These are phyloP conservation scores for Phaeodactylum tricornutum DNA, from an alignment of 108 stramenopile genomes.

Conservation along the genomic window DNA sequence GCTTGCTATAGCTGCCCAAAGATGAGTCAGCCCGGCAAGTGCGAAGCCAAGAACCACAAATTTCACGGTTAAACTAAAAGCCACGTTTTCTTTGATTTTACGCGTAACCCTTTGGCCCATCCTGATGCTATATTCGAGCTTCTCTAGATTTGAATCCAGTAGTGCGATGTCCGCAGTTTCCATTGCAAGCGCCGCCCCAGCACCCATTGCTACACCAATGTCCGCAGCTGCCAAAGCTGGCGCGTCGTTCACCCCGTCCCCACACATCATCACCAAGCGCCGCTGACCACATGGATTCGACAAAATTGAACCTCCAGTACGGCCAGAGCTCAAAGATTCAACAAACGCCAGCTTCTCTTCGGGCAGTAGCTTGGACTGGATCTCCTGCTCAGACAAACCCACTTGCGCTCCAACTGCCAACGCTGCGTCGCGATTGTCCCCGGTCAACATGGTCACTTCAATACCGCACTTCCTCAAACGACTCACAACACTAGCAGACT, in stretches of 20 bases:
- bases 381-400: constrained; percentile 36
- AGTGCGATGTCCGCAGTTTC: constrained; percentile 75
- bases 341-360: constrained; percentile 55
- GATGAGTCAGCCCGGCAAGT: constrained; percentile 35
- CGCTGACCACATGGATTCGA: constrained; percentile 12
- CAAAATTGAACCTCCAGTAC: constrained; percentile 6
- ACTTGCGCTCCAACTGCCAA: constrained; percentile 56
- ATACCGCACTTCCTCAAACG: constrained; percentile 60
- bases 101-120: constrained; percentile 53
- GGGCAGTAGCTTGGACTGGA: constrained; percentile 52
- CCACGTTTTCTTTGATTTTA: constrained; percentile 61
- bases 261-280: constrained; percentile 70
- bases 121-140: constrained; percentile 37
- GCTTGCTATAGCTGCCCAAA: constrained; percentile 56
- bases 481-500: constrained; percentile 37
- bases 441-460: constrained; percentile 88
- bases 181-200: constrained; percentile 92
- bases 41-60: constrained; percentile 55
- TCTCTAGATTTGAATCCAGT: constrained; percentile 66
- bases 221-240: constrained; percentile 89
- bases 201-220: constrained; percentile 95
- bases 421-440: constrained; percentile 80
- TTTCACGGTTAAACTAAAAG: constrained; percentile 48
- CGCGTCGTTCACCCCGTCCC: constrained; percentile 95
- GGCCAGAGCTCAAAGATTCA: constrained; percentile 8